Conservation (phyloP, 2,329 filamentous ascomycete species). For the Phyllosticta citriasiana region DNA sequence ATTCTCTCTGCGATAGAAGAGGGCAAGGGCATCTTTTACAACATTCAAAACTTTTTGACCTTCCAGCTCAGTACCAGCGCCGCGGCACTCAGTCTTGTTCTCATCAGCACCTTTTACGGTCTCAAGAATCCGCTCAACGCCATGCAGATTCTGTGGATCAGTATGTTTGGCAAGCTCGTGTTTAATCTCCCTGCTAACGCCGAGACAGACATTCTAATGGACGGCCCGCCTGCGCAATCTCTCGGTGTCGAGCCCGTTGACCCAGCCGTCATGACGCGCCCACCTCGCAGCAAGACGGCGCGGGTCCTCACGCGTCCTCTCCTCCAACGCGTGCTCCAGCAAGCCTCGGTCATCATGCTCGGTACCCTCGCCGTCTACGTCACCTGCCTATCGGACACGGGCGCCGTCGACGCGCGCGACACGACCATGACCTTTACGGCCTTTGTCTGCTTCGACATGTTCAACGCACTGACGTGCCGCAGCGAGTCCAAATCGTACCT, state of each 20-base stretch:
- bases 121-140: constrained; percentile 94
- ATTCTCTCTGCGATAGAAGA: constrained; percentile 95
- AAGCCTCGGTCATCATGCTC: constrained; percentile 79
- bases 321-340: constrained; percentile 75
- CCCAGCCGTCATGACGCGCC: constrained; percentile 83
- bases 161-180: constrained; percentile 46
- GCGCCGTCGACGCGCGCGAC: constrained; percentile 78
- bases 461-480: constrained; percentile 89
- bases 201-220: constrained; percentile 88
- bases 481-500: constrained; percentile 85
- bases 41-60: constrained; percentile 98
- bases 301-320: constrained; percentile 81
- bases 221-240: constrained; percentile 93
- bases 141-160: constrained; percentile 99
- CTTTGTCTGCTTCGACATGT: constrained; percentile 99
- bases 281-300: constrained; percentile 76
- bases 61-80: constrained; percentile 98
- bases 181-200: constrained; percentile 14
- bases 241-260: constrained; percentile 93
- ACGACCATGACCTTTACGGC: constrained; percentile 99
- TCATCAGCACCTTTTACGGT: constrained; percentile 84
- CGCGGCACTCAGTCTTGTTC: constrained; percentile 79
- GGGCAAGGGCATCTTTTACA: constrained; percentile 98
- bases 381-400: constrained; percentile 74
- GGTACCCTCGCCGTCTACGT: constrained; percentile 89